Conservation (phyloP, 148 eudicot genomes). For the Heliamphora exappendiculata region DNA sequence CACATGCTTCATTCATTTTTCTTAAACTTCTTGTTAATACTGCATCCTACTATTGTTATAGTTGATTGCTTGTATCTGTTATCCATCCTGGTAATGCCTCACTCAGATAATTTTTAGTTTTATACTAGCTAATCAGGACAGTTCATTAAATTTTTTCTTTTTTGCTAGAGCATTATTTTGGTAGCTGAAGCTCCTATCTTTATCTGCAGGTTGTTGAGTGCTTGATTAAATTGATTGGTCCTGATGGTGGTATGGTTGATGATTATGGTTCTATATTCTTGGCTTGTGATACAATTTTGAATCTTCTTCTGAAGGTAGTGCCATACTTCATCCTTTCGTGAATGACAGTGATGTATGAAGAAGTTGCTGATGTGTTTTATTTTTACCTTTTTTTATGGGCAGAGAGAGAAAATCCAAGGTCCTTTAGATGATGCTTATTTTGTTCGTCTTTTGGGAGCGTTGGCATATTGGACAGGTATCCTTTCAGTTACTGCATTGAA, state of each 20-base stretch:
- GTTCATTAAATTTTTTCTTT: background rate
- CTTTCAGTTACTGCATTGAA: background rate
- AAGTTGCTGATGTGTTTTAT: background rate
- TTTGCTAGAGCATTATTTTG: background rate
- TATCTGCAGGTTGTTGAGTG: conserved; percentile 57
- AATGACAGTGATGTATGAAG: conserved; percentile 3
- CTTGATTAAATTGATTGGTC: conserved; percentile 46
- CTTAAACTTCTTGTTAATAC: background rate
- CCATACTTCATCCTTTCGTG: background rate
- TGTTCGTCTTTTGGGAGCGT: conserved; percentile 51
- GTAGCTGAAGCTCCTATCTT: background rate
- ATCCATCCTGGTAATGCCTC: background rate
- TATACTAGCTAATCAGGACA: background rate
- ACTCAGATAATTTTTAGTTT: background rate
- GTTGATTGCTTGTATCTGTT: background rate
- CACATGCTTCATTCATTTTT: background rate
- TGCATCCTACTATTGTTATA: background rate
- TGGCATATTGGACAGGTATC: conserved; percentile 70
- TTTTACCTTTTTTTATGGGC: conserved; percentile 7
- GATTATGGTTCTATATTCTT: conserved; percentile 46
- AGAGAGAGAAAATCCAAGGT: conserved; percentile 52
- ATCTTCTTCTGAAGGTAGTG: conserved; percentile 74
- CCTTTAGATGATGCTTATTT: conserved; percentile 47
- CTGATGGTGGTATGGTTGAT: conserved; percentile 26
- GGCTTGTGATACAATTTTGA: conserved; percentile 82